Base-by-base conservation (phyloP, 352 stramenopile species). In the Globisporangium iwayamae region DNA sequence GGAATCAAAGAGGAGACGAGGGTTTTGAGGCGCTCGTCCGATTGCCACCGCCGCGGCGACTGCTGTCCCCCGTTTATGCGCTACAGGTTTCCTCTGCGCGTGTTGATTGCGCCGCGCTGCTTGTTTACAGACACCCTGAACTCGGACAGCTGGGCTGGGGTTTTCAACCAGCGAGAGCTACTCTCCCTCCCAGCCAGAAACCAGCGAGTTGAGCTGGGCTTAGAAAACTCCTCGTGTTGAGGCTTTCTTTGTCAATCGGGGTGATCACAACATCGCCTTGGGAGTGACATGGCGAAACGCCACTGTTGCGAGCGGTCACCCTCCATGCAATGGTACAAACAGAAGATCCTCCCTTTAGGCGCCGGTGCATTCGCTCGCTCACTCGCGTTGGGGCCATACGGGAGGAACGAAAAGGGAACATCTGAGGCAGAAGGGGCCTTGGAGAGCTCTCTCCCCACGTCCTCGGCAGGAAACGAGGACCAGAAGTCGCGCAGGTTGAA, bases 61-160 rank as follows among this genome's bases (percentile, higher is more conserved):
- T 57, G 10, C 4, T 57, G 30, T 8, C 18, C 18, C 32, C 52
- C 32, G 52, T 57, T 57, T 57, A 45, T 57, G 52, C 36, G 6
- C 32, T 57, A 34, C 7, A 25, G 32, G 13, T 47, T 47, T 47
- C 18, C 30, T 30, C 16, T 14, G 4, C 32, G 32, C 32, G 32
- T 28, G 25, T 8, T 32, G 52, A 57, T 57, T 57, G 52, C 52
- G 52, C 8, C 5, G 22, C 25, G 6, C 22, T 7, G 20, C 8
- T 51, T 57, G 52, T 57, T 57, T 57, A 57, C 52, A 45, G n/a
- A 10, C 13, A 3, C 2, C 6, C 13, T 41, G 18, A 14, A 28
- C 11, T 11, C 25, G 7, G 11, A 18, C 50, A 56, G 28, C 50
- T 54, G 47, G 25, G 41, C 41, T 47, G 39, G 11, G 39, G 11